phyloP scores from a whole-genome alignment of 805 yeast species.

The Starmerella geochares region DNA sequence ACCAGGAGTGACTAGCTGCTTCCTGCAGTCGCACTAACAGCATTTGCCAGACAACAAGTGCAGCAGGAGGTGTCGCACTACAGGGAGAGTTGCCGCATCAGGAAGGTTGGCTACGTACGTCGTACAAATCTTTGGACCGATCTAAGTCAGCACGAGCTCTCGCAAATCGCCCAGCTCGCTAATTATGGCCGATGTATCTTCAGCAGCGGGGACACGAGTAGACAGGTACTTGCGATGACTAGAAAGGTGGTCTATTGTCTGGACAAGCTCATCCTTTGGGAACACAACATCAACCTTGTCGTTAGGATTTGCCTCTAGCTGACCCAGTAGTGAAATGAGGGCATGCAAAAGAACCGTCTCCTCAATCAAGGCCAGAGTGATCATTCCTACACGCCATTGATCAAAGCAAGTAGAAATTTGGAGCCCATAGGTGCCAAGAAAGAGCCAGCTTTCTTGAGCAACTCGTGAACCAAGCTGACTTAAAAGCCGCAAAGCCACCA shows the following conservation, averaged over 20 bases:
- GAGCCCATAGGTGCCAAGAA: constrained; percentile 50
- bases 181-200: constrained; percentile 8
- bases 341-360: constrained; percentile 63
- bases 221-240: constrained; percentile 76
- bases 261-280: constrained; percentile 47
- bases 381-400: constrained; percentile 53
- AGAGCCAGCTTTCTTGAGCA: constrained; percentile 54
- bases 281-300: constrained; percentile 8
- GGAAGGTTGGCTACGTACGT: not conserved
- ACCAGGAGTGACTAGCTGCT: too few relatives aligned
- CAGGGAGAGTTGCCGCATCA: not conserved
- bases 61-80: not conserved
- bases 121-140: too few relatives aligned
- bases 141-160: not conserved
- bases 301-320: constrained; percentile 22
- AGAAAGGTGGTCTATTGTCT: constrained; percentile 57
- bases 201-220: constrained; percentile 8
- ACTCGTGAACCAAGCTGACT: constrained; percentile 54
- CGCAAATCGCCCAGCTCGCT: constrained; percentile 11
- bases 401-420: constrained; percentile 56
- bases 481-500: constrained; percentile 51
- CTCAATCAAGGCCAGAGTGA: constrained; percentile 42
- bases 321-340: constrained; percentile 45
- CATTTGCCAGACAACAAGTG: too few relatives aligned
- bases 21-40: too few relatives aligned